Base-by-base conservation (phyloP, 441 rosid genomes). In the Macaranga tanarius region DNA sequence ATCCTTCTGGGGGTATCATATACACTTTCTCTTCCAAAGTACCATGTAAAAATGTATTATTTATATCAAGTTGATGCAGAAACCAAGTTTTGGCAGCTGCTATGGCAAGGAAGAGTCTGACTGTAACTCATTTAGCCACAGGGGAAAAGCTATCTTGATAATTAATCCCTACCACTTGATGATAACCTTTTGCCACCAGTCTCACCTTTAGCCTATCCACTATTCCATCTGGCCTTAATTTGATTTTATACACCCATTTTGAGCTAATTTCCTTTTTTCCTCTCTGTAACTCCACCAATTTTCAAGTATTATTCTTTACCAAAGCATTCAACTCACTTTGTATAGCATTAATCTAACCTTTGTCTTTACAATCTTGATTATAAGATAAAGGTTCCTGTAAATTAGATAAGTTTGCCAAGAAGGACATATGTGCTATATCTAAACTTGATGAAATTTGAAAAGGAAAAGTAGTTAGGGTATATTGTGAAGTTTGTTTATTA, bases 41-140 rank as follows among this genome's bases (percentile, higher is more conserved):
- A 4, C 48, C 28, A 34, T 62, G 20, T 25, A 61, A 10, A 5
- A 61, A 61, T 28, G 23, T 0, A 4, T 26, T 1, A 13, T 61
- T 28, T 2, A 61, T 4, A 16, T 31, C 22, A 0, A 60, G 7
- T 0, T 31, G 13, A 31, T 26, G n/a, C 3, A 34, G 0, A 0
- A 17, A 7, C 16, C 10, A 38, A 0, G 0, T 4, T 8, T 17
- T 3, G 3, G 38, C 0, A 2, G 7, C 0, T 0, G 48, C 48
- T 7, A 34, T n/a, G 7, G 25, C 22, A 15, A 61, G 9, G 0
- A 31, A n/a, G 0, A 40, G 6, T 0, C 45, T 1, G 0, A 61
- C 40, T 2, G 64, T 60, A 0, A 26, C 45, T 2, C 31, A 0
- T 11, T n/a, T 61, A 28, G 15, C 45, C 2, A 61, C 11, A 0